These are phyloP conservation scores for Climacium dendroides DNA, from an alignment of 225 moss, liverwort and hornwort genomes.

Conservation along the genomic window DNA sequence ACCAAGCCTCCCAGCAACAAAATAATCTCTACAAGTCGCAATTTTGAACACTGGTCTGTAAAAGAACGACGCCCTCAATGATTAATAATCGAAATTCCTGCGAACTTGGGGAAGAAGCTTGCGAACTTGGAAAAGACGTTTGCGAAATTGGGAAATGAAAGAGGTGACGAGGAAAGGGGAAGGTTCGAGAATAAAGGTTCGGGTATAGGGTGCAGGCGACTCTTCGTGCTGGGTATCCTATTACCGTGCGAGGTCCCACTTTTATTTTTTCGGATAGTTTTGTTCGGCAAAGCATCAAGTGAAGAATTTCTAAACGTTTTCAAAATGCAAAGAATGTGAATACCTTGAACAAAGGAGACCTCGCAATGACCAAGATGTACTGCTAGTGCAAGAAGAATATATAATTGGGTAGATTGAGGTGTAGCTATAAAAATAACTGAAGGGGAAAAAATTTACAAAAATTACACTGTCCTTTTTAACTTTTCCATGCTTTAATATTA, in stretches of 20 bases:
- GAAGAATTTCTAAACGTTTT: no score
- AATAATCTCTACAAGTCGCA: not conserved
- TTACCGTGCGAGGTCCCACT: not conserved
- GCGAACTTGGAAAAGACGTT: not conserved
- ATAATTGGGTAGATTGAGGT: no score
- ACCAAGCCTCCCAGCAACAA: not conserved
- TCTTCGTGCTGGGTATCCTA: not conserved
- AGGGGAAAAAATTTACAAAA: no score
- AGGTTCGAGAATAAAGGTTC: not conserved
- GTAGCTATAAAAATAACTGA: no score
- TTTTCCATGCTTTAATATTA: no score
- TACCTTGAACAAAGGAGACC: no score
- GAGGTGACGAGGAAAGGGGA: not conserved
- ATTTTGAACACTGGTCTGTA: not conserved
- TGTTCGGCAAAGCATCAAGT: no score
- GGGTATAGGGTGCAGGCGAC: not conserved
- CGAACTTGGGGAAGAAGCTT: not conserved
- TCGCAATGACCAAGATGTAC: no score
- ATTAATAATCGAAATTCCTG: not conserved
- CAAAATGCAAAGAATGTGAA: no score
- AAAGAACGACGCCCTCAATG: no score
- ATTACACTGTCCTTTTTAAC: no score
- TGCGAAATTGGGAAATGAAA: not conserved
- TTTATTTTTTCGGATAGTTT: not conserved
- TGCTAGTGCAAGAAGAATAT: no score